phyloP scores from a whole-genome alignment of 2,329 filamentous ascomycete species.

The Diaporthe humulicola region DNA sequence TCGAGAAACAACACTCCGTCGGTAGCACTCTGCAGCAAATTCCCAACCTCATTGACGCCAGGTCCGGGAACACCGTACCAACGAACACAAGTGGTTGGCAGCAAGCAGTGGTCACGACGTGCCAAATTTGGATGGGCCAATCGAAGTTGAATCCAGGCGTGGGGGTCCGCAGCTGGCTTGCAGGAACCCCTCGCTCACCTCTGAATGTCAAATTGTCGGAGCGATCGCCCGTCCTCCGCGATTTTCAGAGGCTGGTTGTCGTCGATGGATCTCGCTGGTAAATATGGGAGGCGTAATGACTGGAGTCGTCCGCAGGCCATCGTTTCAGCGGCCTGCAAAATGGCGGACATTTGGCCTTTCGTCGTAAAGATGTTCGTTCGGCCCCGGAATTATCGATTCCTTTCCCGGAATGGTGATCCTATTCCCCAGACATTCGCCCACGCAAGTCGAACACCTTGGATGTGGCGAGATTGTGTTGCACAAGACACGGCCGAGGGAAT shows the following conservation, averaged over 20 bases:
- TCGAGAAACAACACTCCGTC: not conserved
- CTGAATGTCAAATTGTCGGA: not conserved
- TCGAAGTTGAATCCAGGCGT: slow-evolving; percentile 17
- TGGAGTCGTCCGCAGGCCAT: slow-evolving; percentile 8
- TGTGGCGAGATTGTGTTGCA: not conserved
- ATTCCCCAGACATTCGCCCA: not conserved
- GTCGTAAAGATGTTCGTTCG: slow-evolving; percentile 24
- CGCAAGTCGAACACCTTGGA: not conserved
- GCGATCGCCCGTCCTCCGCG: slow-evolving; percentile 36
- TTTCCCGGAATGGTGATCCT: not conserved
- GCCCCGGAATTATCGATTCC: not conserved
- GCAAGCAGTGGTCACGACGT: not conserved
- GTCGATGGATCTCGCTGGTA: slow-evolving; percentile 10
- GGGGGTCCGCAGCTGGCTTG: slow-evolving; percentile 28
- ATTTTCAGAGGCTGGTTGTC: not conserved
- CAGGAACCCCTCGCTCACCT: slow-evolving; percentile 29
- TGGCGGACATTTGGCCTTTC: slow-evolving; percentile 18
- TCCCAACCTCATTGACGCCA: not conserved
- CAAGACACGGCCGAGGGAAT: not conserved
- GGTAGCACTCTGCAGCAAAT: not conserved
- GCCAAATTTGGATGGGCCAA: slow-evolving; percentile 21
- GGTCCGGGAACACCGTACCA: slow-evolving; percentile 15
- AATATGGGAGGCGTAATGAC: slow-evolving; percentile 3
- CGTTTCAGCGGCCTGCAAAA: slow-evolving; percentile 26
- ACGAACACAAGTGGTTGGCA: not conserved